Conservation (phyloP, 192 early-diverging fungal species). For the Polychytrium aggregatum region DNA sequence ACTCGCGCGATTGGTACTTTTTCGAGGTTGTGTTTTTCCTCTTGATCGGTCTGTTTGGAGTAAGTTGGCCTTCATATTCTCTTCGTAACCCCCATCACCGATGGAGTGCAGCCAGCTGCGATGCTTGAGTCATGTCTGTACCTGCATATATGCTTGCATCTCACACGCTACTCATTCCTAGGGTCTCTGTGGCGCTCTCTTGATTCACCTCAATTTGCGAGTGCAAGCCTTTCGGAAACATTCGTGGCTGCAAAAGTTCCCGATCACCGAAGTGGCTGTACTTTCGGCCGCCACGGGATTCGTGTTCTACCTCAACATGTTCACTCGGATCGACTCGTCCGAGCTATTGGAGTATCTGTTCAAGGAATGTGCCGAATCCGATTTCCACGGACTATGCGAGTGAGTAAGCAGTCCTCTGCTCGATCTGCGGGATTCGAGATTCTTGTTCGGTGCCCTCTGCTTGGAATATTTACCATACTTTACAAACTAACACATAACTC, state of each 20-base stretch:
- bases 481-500: too few species aligned
- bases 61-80: constrained; percentile 3
- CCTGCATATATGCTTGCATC: too few species aligned
- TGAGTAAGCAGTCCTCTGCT: too few species aligned
- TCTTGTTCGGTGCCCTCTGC: too few species aligned
- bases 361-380: constrained; percentile 62
- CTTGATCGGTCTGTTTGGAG: constrained; percentile 72
- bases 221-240: constrained; percentile 61
- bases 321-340: constrained; percentile 71
- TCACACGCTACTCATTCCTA: constrained; percentile 8
- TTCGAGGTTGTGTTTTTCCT: constrained; percentile 87
- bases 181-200: constrained; percentile 78
- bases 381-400: constrained; percentile 29
- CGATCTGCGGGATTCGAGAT: too few species aligned
- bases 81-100: too few species aligned
- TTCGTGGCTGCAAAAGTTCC: constrained; percentile 55
- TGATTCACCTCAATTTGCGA: constrained; percentile 58
- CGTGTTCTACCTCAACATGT: constrained; percentile 68
- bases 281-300: constrained; percentile 62
- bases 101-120: too few species aligned
- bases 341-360: constrained; percentile 83
- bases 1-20: constrained; percentile 78
- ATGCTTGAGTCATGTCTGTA: too few species aligned
- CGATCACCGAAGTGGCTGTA: constrained; percentile 61
- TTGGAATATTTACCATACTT: too few species aligned